These are phyloP conservation scores for Inga leiocalycina DNA, from an alignment of 306 rosid species.

Conservation along the genomic window DNA sequence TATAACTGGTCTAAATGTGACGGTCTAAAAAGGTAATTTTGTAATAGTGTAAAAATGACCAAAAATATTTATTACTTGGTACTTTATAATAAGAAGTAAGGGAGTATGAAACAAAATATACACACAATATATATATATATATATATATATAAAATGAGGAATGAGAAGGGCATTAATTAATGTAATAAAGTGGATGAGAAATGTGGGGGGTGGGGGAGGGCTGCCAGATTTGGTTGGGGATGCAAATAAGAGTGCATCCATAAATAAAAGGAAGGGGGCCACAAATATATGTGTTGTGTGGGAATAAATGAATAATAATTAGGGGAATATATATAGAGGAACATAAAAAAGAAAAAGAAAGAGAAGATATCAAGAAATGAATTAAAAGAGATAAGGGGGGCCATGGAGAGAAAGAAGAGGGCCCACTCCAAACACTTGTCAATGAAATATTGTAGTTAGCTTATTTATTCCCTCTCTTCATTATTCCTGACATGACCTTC, in stretches of 20 bases:
- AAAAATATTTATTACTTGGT: no score
- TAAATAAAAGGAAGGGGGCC: neutral
- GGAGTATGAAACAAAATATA: no score
- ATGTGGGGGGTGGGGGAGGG: neutral
- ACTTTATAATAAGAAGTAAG: no score
- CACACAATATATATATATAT: no score
- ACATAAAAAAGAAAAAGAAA: no score
- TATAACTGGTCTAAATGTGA: no score
- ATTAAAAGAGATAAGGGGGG: neutral
- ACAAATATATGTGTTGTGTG: no score
- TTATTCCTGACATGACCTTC: neutral
- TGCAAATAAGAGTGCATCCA: neutral
- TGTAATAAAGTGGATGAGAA: neutral
- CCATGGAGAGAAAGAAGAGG: neutral
- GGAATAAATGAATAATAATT: neutral
- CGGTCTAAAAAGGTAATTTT: no score
- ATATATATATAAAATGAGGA: neutral
- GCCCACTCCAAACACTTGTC: constrained; percentile 34
- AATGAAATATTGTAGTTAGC: neutral
- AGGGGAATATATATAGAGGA: neutral
- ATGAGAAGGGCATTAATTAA: neutral
- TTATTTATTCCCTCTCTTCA: constrained; percentile 1
- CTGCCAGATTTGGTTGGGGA: neutral
- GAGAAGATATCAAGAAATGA: constrained; percentile 37
- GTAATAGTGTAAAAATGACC: no score